Evolutionary conservation across 331 rosid species (phyloP).

Genomic region (Cydonia oblonga): DNA sequence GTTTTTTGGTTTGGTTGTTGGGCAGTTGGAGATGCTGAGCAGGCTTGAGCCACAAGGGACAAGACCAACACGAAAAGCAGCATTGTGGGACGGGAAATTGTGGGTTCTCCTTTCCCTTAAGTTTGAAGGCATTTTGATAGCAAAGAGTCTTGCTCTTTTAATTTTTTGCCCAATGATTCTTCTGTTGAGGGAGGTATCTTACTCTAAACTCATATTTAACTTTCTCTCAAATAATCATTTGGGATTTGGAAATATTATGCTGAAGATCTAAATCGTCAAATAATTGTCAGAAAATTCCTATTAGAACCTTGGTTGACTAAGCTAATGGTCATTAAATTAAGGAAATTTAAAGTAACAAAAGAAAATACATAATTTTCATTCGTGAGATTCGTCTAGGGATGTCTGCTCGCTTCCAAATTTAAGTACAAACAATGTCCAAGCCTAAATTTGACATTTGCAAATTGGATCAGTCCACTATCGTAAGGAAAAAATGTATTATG

Average conservation of each 20-base stretch:
- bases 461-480: neutral
- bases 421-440: no score
- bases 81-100: neutral
- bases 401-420: no score
- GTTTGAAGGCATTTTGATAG: neutral
- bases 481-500: neutral
- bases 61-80: neutral
- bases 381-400: no score
- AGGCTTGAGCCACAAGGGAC: slow-evolving; percentile 18
- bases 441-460: neutral
- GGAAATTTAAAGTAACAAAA: no score
- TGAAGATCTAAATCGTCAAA: no score
- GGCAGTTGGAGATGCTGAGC: slow-evolving; percentile 1
- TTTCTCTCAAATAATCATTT: neutral
- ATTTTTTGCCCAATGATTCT: neutral
- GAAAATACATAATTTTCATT: no score
- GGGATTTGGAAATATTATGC: no score
- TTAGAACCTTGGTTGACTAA: no score
- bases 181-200: neutral
- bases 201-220: neutral
- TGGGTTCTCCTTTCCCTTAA: neutral
- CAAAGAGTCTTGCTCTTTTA: neutral
- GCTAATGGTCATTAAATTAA: no score
- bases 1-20: slow-evolving; percentile 3
- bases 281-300: no score